A percentile compares a stretch with the other conserved stretches of the same genome.
Conservation (phyloP, 352 stramenopile species). For the Globisporangium nagaii region DNA sequence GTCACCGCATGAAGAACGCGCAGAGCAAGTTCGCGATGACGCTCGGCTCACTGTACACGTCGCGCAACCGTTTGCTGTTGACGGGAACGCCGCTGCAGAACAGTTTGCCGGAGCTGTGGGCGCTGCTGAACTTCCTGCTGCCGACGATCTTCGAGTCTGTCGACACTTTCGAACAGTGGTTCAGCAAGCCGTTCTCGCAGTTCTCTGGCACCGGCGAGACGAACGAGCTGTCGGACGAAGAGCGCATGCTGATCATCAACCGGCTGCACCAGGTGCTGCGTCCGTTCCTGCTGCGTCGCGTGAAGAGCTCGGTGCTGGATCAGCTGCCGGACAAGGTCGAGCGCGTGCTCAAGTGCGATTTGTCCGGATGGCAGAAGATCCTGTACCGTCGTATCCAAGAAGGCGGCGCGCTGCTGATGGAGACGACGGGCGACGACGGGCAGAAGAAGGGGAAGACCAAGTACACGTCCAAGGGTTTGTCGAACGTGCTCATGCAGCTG, state of each 20-base stretch:
- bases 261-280: conserved; percentile 80
- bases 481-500: conserved; percentile 87
- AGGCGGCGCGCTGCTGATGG: conserved; percentile 77
- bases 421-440: conserved; percentile 53
- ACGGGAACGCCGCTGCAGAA: conserved; percentile 99
- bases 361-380: conserved; percentile 87
- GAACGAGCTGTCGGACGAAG: conserved; percentile 83
- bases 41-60: conserved; percentile 77
- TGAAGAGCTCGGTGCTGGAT: conserved; percentile 85
- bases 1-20: conserved; percentile 90
- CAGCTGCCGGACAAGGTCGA: conserved; percentile 86
- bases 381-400: conserved; percentile 87
- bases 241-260: conserved; percentile 88
- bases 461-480: conserved; percentile 81
- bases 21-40: conserved; percentile 90
- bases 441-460: conserved; percentile 75
- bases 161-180: conserved; percentile 89
- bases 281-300: conserved; percentile 77
- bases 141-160: conserved; percentile 89
- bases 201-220: conserved; percentile 72
- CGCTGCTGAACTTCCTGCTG: conserved; percentile 89
- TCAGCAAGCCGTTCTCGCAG: conserved; percentile 83
- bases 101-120: conserved; percentile 92
- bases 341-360: conserved; percentile 80
- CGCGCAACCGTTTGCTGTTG: conserved; percentile 91